phyloP scores from a whole-genome alignment of 1,284 basidiomycete genomes.

The Exobasidium rhododendri region DNA sequence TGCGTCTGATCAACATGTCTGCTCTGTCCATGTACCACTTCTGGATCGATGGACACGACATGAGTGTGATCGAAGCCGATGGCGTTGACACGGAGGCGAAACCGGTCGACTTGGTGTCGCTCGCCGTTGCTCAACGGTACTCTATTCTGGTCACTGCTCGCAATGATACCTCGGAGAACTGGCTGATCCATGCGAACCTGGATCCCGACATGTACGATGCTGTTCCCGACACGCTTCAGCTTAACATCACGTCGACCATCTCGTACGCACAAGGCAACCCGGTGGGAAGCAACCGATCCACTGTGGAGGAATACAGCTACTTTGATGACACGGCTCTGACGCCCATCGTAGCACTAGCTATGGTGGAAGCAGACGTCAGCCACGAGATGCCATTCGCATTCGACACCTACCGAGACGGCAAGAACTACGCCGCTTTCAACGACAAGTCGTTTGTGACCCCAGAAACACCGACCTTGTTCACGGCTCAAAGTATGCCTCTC shows the following conservation, averaged over 20 bases:
- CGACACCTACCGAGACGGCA: conserved; percentile 57
- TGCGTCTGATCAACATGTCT: conserved; percentile 74
- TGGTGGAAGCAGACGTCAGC: conserved; percentile 53
- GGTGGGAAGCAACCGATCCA: conserved; percentile 24
- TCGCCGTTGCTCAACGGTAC: conserved; percentile 89
- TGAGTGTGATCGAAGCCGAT: conserved; percentile 84
- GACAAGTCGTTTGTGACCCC: conserved; percentile 48
- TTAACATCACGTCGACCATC: conserved; percentile 46
- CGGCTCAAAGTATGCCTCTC: conserved; percentile 58
- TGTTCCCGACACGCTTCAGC: conserved; percentile 38
- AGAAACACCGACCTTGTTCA: conserved; percentile 17
- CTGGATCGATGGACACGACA: conserved; percentile 80
- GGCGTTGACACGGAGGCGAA: conserved; percentile 76
- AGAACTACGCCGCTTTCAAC: conserved; percentile 56
- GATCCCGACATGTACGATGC: conserved; percentile 61
- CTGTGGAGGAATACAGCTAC: conserved; percentile 41
- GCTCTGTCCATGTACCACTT: conserved; percentile 44
- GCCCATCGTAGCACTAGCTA: conserved; percentile 52
- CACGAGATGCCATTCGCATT: conserved; percentile 57
- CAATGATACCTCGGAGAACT: conserved; percentile 78
- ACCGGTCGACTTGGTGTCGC: conserved; percentile 66
- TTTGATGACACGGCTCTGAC: conserved; percentile 58
- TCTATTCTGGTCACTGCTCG: conserved; percentile 84
- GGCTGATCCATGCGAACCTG: conserved; percentile 85
- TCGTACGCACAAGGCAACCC: conserved; percentile 28